Evolutionary conservation across 768 basidiomycete genomes (phyloP), one percentile per base, ranked within the genome.

Genomic region (Kwoniella europaea): DNA sequence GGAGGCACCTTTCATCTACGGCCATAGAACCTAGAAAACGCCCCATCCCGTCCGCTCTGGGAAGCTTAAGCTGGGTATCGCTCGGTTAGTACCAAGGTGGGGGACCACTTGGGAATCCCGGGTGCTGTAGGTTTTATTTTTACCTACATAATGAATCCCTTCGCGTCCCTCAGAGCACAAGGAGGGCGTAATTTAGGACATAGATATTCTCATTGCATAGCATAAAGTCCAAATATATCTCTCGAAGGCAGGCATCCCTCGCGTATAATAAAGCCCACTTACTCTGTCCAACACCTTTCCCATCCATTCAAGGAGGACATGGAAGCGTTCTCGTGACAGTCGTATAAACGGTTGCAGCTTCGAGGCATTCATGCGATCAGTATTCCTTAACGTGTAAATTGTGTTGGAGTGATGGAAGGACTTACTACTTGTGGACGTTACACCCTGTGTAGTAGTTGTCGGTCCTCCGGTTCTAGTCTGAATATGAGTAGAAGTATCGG

Each of bases 41-140:
- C 20, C 59, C 35, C 15, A 16, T 61, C 59, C 42, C 59, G 59
- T 61, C 43, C n/a, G 59, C 59, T 61, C 59, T 16, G 15, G 35
- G 59, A 18, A 61, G 20, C 41, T 35, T 61, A 61, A 61, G 59
- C 43, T 61, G 42, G 41, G 18, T 61, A 61, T 61, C 59, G 59
- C 59, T 61, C 59, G 59, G 59, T 61, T 61, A 61, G 59, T 61
- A 61, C 59, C 59, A 61, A 61, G 59, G 59, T 61, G 59, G 59
- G 59, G 59, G 59, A 61, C 59, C 59, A 61, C 59, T 61, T 61
- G 59, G 59, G 59, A 61, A 61, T 61, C 42, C 59, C 59, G 59
- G 59, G 59, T 61, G 59, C 59, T 61, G 59, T 61, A 61, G 59
- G 46, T 61, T 61, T 61, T 61, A 43, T 9, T 61, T n/a, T 3